Conservation (phyloP, 169 alveolate species). For the Plasmodium knowlesi region DNA sequence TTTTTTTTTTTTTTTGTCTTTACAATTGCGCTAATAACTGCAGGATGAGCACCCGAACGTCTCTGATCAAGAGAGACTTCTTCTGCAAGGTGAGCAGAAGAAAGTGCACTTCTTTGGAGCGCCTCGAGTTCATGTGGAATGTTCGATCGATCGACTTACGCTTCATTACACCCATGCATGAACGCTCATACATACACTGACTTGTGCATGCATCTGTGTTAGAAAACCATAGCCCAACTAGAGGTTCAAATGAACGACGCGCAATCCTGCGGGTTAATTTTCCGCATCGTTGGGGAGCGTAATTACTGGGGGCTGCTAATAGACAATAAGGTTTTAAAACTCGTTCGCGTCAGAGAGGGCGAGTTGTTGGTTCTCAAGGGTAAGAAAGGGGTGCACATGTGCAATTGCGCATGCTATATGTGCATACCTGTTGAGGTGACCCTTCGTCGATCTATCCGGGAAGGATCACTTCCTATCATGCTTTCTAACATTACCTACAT, state of each 20-base stretch:
- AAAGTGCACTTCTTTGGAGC: not conserved
- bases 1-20: not conserved
- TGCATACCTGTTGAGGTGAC: not conserved
- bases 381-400: not conserved
- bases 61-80: constrained; percentile 61
- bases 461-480: not conserved
- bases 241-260: constrained; percentile 73
- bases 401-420: not conserved
- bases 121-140: not conserved
- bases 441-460: not conserved
- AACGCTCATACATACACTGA: not conserved
- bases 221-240: constrained; percentile 73
- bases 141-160: not conserved
- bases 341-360: constrained; percentile 40
- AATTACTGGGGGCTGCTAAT: constrained; percentile 64
- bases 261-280: constrained; percentile 56
- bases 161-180: not conserved
- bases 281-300: constrained; percentile 59
- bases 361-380: constrained; percentile 53
- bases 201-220: too few relatives aligned
- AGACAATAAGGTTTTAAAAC: constrained; percentile 44
- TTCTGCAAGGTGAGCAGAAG: constrained; percentile 54
- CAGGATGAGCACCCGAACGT: constrained; percentile 71
- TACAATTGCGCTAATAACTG: not conserved
- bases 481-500: not conserved